Evolutionary conservation across 257 asterid genomes (phyloP).

Genomic region (Coffea canephora): DNA sequence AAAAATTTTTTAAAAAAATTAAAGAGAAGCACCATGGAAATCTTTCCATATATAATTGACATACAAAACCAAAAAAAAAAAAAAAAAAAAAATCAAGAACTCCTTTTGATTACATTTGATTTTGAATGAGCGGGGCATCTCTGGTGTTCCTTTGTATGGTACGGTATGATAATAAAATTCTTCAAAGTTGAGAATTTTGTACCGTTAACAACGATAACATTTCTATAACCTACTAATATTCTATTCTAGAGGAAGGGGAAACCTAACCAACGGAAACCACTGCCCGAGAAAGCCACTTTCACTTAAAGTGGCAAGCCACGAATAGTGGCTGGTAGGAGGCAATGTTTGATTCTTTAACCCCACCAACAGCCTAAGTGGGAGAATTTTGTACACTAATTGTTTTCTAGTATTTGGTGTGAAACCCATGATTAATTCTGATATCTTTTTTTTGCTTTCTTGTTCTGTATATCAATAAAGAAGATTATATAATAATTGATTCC

Average conservation of each 20-base stretch:
- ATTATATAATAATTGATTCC: constrained; percentile 23
- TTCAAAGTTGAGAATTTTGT: background rate
- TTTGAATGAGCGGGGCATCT: background rate
- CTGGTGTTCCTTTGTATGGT: background rate
- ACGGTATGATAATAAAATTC: no score
- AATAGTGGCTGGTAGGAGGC: no score
- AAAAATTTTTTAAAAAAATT: background rate
- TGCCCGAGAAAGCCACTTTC: no score
- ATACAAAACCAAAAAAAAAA: background rate
- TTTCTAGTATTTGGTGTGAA: background rate
- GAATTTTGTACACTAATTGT: background rate
- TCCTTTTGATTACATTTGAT: background rate
- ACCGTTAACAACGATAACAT: no score
- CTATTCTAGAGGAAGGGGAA: no score
- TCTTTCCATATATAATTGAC: background rate
- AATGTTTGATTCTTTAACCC: no score
- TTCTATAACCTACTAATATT: no score
- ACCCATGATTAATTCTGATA: no score
- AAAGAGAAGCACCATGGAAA: background rate
- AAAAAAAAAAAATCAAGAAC: background rate
- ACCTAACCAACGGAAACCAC: no score
- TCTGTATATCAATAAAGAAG: constrained; percentile 2
- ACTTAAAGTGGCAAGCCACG: no score
- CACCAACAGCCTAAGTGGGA: no score
- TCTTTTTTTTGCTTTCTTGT: background rate